Evolutionary conservation across 768 basidiomycete species (phyloP).

Genomic region (Lyophyllum decastes): DNA sequence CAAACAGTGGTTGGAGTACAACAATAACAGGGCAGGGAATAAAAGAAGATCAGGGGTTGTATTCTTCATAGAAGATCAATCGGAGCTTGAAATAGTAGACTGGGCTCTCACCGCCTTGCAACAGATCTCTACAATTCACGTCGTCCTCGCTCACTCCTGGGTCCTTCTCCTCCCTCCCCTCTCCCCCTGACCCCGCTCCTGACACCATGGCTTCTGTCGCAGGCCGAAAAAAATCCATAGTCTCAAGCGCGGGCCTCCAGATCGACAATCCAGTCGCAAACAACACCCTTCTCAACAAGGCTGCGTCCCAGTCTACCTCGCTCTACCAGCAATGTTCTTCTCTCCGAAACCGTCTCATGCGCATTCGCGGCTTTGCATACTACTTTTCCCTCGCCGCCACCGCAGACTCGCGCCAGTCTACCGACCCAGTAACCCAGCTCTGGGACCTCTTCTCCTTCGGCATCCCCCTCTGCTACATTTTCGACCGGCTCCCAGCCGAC

Average conservation of each 20-base stretch:
- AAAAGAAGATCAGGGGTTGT: constrained; percentile 11
- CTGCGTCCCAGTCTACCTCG: constrained; percentile 83
- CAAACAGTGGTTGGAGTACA: not conserved
- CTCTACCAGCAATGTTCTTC: constrained; percentile 92
- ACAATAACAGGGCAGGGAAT: constrained; percentile 3
- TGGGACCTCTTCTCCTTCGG: constrained; percentile 95
- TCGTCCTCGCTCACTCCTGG: constrained; percentile 11
- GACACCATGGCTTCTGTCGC: constrained; percentile 53
- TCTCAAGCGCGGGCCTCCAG: constrained; percentile 60
- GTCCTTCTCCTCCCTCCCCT: constrained; percentile 6
- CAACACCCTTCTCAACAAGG: constrained; percentile 89
- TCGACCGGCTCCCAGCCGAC: constrained; percentile 81
- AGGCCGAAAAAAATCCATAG: constrained; percentile 80
- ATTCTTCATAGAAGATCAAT: constrained; percentile 22
- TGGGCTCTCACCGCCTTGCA: constrained; percentile 17
- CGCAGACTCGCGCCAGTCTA: constrained; percentile 68
- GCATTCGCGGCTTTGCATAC: constrained; percentile 70
- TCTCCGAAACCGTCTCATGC: constrained; percentile 74
- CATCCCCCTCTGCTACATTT: constrained; percentile 92
- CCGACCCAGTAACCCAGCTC: constrained; percentile 91
- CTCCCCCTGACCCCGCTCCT: constrained; percentile 26
- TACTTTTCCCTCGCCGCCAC: constrained; percentile 67
- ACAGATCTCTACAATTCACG: constrained; percentile 14
- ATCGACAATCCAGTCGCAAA: constrained; percentile 77
- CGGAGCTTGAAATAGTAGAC: constrained; percentile 25